Conservation (phyloP, 768 basidiomycete species). For the Fomitopsis pulvina region DNA sequence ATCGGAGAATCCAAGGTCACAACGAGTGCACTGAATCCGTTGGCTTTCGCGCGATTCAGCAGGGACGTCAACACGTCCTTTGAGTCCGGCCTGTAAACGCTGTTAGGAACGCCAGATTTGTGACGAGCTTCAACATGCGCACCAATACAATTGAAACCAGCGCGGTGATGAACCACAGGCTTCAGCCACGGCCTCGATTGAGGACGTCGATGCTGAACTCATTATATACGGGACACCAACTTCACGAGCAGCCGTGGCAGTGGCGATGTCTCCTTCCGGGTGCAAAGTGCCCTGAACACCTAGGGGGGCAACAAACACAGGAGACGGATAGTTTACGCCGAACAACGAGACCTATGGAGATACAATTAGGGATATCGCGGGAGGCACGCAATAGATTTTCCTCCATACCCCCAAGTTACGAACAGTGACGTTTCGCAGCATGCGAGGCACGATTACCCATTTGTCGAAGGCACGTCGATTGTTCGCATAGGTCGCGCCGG, state of each 20-base stretch:
- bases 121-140: constrained; percentile 8
- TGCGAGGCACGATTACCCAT: constrained; percentile 71
- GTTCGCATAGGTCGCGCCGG: constrained; percentile 54
- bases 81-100: not conserved
- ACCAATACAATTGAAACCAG: constrained; percentile 86
- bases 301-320: constrained; percentile 64
- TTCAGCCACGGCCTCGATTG: constrained; percentile 71
- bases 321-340: constrained; percentile 54
- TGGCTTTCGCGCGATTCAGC: constrained; percentile 57
- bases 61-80: constrained; percentile 58
- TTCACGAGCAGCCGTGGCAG: constrained; percentile 56
- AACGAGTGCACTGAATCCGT: constrained; percentile 62
- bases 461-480: constrained; percentile 60
- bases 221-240: constrained; percentile 65
- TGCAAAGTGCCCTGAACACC: constrained; percentile 75
- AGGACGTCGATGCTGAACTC: constrained; percentile 65
- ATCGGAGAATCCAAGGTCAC: constrained; percentile 71
- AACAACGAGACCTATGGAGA: constrained; percentile 55
- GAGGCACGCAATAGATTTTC: not conserved
- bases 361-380: not conserved
- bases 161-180: constrained; percentile 62
- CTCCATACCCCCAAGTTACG: constrained; percentile 51
- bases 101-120: not conserved
- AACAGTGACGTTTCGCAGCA: constrained; percentile 61
- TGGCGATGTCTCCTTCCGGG: constrained; percentile 62